Percentiles rank a stretch among this genome's conserved stretches.
Conservation (phyloP, 2,329 filamentous ascomycete genomes). For the Fusarium pseudograminearum region DNA sequence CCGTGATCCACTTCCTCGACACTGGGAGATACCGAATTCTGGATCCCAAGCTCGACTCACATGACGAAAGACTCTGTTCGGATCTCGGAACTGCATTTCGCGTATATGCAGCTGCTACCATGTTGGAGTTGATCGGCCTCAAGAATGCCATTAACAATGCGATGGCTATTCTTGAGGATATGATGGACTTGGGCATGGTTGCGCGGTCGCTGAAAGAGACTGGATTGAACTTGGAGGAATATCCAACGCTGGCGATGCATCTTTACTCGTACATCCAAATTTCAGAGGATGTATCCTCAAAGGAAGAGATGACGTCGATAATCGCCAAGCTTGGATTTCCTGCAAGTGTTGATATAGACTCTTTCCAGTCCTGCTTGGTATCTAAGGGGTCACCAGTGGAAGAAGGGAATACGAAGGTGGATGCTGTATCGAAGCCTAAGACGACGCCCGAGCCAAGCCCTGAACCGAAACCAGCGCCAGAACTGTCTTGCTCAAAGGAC, state of each 20-base stretch:
- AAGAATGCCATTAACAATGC: background rate
- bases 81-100: constrained; percentile 16
- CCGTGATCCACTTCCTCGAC: background rate
- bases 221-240: background rate
- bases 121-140: background rate
- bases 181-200: background rate
- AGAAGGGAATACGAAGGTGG: background rate
- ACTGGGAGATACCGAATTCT: constrained; percentile 10
- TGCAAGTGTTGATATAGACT: background rate
- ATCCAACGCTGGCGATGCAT: background rate
- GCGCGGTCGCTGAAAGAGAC: background rate
- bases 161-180: background rate
- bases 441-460: background rate
- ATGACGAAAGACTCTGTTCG: background rate
- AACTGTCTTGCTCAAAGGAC: background rate
- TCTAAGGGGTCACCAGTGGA: background rate
- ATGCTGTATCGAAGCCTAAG: no score
- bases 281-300: background rate
- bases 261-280: background rate
- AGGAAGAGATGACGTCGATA: background rate
- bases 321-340: background rate
- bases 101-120: background rate
- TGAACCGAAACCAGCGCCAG: no score
- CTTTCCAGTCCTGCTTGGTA: background rate
- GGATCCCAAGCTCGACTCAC: background rate